Percentiles rank a stretch among this genome's conserved stretches.
phyloP scores from a whole-genome alignment of 208 protist species.

The Crithidia acanthocephali region DNA sequence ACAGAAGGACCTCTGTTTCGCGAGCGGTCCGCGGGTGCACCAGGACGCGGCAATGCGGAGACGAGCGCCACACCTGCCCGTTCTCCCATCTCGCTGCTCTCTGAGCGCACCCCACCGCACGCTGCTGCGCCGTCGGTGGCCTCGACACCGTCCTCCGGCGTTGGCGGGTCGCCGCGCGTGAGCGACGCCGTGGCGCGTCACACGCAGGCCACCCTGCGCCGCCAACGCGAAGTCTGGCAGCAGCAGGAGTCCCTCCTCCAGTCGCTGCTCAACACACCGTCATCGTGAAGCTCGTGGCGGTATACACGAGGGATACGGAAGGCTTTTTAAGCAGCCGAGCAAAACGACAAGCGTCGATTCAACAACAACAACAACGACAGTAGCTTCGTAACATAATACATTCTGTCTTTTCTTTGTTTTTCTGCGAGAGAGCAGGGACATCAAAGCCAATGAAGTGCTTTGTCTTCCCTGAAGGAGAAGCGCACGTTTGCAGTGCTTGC shows the following conservation, averaged over 20 bases:
- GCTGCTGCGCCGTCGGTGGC: not conserved
- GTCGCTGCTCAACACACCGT: slow-evolving; percentile 27
- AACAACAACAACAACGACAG: no score
- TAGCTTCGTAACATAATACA: no score
- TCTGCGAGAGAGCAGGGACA: no score
- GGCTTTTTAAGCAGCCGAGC: no score
- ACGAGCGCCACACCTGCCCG: slow-evolving; percentile 2
- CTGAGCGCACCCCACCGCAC: slow-evolving; percentile 2
- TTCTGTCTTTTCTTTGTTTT: no score
- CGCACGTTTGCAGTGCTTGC: no score
- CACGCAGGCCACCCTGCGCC: slow-evolving; percentile 26
- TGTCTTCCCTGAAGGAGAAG: no score
- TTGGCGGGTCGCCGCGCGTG: slow-evolving; percentile 18
- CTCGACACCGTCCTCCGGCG: slow-evolving; percentile 11
- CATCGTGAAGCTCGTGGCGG: not conserved
- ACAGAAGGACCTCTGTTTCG: not conserved
- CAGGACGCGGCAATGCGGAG: not conserved
- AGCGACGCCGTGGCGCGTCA: slow-evolving; percentile 28
- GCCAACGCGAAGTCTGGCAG: slow-evolving; percentile 34
- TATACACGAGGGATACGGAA: no score
- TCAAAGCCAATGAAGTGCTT: no score
- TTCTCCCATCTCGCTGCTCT: slow-evolving; percentile 11
- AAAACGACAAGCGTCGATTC: no score
- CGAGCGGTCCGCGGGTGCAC: not conserved
- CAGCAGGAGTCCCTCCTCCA: slow-evolving; percentile 33